A percentile compares a stretch with the other conserved stretches of the same genome.
These are phyloP conservation scores for Globisporangium okanoganense DNA, from an alignment of 352 stramenopile genomes.

Conservation along the genomic window DNA sequence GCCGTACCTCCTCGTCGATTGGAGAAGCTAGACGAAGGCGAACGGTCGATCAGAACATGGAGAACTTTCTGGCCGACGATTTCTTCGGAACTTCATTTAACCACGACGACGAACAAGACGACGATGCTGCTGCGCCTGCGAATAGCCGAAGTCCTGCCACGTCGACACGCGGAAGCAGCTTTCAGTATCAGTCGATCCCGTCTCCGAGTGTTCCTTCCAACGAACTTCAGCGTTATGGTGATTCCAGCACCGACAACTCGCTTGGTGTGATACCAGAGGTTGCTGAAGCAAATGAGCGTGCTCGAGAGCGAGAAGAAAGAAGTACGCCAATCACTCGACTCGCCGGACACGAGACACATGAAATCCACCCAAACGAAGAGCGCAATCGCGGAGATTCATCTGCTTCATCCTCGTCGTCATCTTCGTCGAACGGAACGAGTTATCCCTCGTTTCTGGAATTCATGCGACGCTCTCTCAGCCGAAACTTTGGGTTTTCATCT, in stretches of 20 bases:
- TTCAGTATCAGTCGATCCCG: slow-evolving; percentile 17
- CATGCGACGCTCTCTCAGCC: slow-evolving; percentile 40
- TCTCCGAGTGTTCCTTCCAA: slow-evolving; percentile 20
- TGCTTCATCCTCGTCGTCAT: slow-evolving; percentile 24
- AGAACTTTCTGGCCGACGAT: slow-evolving; percentile 53
- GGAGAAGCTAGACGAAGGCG: slow-evolving; percentile 21
- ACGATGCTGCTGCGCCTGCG: slow-evolving; percentile 12
- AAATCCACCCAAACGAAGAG: not conserved
- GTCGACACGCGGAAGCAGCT: not conserved
- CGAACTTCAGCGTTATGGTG: slow-evolving; percentile 1
- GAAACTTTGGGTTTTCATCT: slow-evolving; percentile 23
- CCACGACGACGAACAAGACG: slow-evolving; percentile 21
- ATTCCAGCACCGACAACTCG: slow-evolving; percentile 5
- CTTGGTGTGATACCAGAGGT: slow-evolving; percentile 62
- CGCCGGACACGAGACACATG: not conserved
- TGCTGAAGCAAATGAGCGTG: slow-evolving; percentile 44
- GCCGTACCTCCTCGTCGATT: slow-evolving; percentile 17
- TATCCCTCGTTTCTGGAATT: slow-evolving; percentile 45
- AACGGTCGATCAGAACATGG: slow-evolving; percentile 31
- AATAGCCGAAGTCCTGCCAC: slow-evolving; percentile 13
- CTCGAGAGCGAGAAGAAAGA: slow-evolving; percentile 15
- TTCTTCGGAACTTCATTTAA: slow-evolving; percentile 66
- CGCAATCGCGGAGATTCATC: slow-evolving; percentile 18
- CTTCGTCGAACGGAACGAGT: slow-evolving; percentile 2
- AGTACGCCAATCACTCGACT: not conserved